Evolutionary conservation across 306 rosid species (phyloP), one percentile per base, ranked within the genome.

Genomic region (Argentina anserina): DNA sequence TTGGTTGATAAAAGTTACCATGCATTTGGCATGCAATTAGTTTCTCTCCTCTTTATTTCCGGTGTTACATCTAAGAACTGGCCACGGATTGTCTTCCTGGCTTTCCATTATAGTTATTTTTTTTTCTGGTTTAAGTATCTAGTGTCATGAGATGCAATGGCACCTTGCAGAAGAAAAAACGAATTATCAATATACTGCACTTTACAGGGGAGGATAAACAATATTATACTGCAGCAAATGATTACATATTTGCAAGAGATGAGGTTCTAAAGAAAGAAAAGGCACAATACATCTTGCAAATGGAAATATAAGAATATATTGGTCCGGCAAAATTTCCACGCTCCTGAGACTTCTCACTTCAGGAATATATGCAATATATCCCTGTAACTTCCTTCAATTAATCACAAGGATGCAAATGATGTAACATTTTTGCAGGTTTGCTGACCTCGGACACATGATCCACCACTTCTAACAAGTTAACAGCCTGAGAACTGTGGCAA

Each of bases 381-480:
- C 17, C 5, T 25, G 7, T 15, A 47, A 26, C 40, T 71, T 71
- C 66, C 66, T 39, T 20, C 20, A 70, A 37, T 53, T 26, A 23
- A 53, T 55, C 75, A 55, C 20, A 20, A 23, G 50, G 37, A 25
- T 17, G 52, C 39, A 53, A 12, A 28, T 7, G 3, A 55, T 13
- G 6, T 0, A 40, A 28, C 75, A 45, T 46, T 50, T 49, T 6
- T 11, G 50, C 41, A 7, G 59, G n/a, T 14, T 13, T 6, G 5
- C 53, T 9, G 26, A 17, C 23, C 25, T 17, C 65, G 0, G 23
- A 6, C 11, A 39, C 3, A 70, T 53, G 18, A 31, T 53, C 47
- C 64, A 70, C 3, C 61, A 34, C 53, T 49, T 47, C 73, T 12
- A 33, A 21, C 58, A 12, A 52, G 25, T 70, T 37, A 70, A 52